phyloP scores from a whole-genome alignment of 805 yeast genomes.

The Saccharomycopsis babjevae region DNA sequence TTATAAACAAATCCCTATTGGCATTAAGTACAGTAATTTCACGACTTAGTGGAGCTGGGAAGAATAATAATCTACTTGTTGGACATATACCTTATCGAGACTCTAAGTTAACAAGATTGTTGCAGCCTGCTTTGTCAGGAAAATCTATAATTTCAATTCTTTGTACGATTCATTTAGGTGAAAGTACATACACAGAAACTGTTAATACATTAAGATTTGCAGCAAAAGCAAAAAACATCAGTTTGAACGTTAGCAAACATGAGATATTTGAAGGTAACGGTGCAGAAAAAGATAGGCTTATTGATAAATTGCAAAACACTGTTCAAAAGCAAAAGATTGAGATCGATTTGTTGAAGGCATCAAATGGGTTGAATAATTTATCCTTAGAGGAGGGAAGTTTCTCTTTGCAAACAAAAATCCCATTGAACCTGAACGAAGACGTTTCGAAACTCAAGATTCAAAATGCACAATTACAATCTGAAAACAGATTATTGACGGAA shows the following conservation, averaged over 20 bases:
- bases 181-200: slow-evolving; percentile 61
- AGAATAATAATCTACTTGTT: slow-evolving; percentile 17
- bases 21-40: slow-evolving; percentile 92
- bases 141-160: slow-evolving; percentile 72
- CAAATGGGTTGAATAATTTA: slow-evolving; percentile 8
- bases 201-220: slow-evolving; percentile 85
- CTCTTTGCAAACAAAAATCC: background rate
- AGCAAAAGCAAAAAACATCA: slow-evolving; percentile 81
- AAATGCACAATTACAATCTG: slow-evolving; percentile 42
- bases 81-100: slow-evolving; percentile 89
- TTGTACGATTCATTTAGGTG: slow-evolving; percentile 73
- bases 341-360: slow-evolving; percentile 30
- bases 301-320: slow-evolving; percentile 47
- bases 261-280: slow-evolving; percentile 24
- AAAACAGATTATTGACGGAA: slow-evolving; percentile 54
- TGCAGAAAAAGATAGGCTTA: slow-evolving; percentile 38
- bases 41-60: slow-evolving; percentile 42
- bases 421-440: slow-evolving; percentile 7
- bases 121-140: slow-evolving; percentile 90
- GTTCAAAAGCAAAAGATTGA: slow-evolving; percentile 54
- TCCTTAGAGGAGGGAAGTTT: background rate
- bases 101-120: slow-evolving; percentile 77
- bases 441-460: slow-evolving; percentile 23
- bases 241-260: slow-evolving; percentile 52
- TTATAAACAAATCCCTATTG: slow-evolving; percentile 78